Conservation (phyloP, 768 basidiomycete species). For the Tricholoma terreum region DNA sequence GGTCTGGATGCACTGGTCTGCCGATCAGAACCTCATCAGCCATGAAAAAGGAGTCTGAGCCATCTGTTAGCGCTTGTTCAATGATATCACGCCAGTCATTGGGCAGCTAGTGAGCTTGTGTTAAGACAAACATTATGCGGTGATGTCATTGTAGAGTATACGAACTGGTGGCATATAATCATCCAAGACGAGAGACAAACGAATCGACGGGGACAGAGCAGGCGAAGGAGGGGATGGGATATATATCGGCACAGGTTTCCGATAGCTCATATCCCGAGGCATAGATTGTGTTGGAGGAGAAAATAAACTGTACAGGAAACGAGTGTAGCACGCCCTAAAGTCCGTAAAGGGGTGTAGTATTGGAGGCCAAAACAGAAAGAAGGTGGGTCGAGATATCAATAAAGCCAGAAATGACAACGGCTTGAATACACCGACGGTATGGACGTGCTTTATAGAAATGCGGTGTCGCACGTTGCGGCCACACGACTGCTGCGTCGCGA, state of each 20-base stretch:
- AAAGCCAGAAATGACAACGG: not conserved
- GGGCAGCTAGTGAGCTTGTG: constrained; percentile 23
- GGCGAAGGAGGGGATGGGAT: constrained; percentile 61
- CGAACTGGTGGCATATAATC: constrained; percentile 9
- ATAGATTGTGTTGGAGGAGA: constrained; percentile 13
- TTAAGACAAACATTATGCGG: not conserved
- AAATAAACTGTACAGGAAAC: constrained; percentile 1
- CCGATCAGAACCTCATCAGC: constrained; percentile 1
- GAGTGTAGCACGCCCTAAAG: not conserved
- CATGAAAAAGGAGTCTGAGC: constrained; percentile 1
- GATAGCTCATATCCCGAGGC: constrained; percentile 54
- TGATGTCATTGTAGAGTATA: not conserved
- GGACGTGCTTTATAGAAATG: constrained; percentile 1
- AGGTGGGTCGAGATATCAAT: not conserved
- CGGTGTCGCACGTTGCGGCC: constrained; percentile 5
- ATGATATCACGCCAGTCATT: constrained; percentile 34
- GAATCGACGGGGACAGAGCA: constrained; percentile 10
- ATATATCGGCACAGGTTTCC: constrained; percentile 69
- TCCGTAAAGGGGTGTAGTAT: not conserved
- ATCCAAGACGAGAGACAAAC: constrained; percentile 10
- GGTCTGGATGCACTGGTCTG: not conserved
- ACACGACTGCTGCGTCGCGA: not conserved
- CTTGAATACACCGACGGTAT: not conserved
- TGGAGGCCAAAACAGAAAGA: not conserved
- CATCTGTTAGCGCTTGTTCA: constrained; percentile 12